These are phyloP conservation scores for Talaromyces rugulosus DNA, from an alignment of 2,329 filamentous ascomycete species.

Conservation along the genomic window DNA sequence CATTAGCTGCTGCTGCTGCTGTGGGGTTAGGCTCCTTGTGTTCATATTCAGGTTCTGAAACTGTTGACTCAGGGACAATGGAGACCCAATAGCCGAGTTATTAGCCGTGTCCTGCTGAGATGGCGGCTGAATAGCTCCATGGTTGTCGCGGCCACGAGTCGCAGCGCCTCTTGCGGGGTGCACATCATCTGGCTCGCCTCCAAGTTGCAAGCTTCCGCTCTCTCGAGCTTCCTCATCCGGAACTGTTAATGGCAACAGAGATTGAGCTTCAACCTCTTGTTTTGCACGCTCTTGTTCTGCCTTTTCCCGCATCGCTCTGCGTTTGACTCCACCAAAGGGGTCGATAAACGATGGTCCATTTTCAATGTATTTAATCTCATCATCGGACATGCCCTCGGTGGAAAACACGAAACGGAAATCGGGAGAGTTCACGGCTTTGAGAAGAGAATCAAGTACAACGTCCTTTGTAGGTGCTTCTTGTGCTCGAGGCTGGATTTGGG, in stretches of 20 bases:
- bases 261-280: constrained; percentile 52
- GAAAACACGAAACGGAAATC: constrained; percentile 55
- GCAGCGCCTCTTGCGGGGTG: constrained; percentile 44
- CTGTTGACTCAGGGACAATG: constrained; percentile 39
- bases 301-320: constrained; percentile 70
- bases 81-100: constrained; percentile 39
- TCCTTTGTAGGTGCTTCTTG: constrained; percentile 19
- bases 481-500: constrained; percentile 19
- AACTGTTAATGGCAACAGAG: constrained; percentile 46
- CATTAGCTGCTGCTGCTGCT: constrained; percentile 71
- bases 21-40: constrained; percentile 71
- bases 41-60: constrained; percentile 58
- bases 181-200: constrained; percentile 85
- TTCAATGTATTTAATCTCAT: constrained; percentile 50
- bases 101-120: constrained; percentile 60
- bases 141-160: constrained; percentile 55
- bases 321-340: constrained; percentile 72
- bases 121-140: constrained; percentile 68
- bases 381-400: constrained; percentile 38
- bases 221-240: constrained; percentile 75
- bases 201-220: constrained; percentile 81
- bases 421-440: constrained; percentile 45
- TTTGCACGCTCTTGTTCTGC: constrained; percentile 57
- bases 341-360: constrained; percentile 78
- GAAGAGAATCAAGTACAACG: constrained; percentile 35